Conservation (phyloP, 2,329 filamentous ascomycete species). For the Scortechinia acanthostroma region DNA sequence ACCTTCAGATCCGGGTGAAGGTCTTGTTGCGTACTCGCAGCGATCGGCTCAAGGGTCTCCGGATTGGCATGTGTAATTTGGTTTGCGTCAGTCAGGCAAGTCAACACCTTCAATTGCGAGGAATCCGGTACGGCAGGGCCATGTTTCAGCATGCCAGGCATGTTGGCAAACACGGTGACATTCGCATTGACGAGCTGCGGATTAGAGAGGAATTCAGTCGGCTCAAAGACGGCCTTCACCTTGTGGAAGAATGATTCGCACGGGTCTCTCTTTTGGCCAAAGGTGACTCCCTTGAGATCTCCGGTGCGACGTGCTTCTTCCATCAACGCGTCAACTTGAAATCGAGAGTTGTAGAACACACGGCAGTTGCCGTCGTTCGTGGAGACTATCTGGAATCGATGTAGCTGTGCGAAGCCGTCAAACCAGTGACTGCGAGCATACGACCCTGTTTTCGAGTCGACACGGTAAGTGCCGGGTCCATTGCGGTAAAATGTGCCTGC, state of each 20-base stretch:
- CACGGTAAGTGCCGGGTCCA: constrained; percentile 61
- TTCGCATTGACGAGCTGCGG: too few species aligned
- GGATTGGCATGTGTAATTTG: constrained; percentile 57
- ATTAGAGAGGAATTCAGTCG: too few species aligned
- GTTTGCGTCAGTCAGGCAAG: constrained; percentile 55
- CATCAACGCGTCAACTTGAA: constrained; percentile 57
- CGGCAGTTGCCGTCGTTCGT: too few species aligned
- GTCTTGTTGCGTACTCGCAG: constrained; percentile 34
- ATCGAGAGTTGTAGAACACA: constrained; percentile 67
- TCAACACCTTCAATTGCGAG: too few species aligned
- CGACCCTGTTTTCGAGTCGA: constrained; percentile 44
- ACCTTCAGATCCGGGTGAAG: constrained; percentile 65
- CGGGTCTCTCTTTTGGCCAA: constrained; percentile 67
- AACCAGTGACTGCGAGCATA: constrained; percentile 72
- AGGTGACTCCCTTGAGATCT: constrained; percentile 45
- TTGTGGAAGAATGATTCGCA: constrained; percentile 71
- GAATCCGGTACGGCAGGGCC: too few species aligned
- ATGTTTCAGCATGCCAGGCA: too few species aligned
- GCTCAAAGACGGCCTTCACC: constrained; percentile 53
- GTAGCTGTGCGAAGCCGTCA: constrained; percentile 66
- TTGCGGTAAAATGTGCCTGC: constrained; percentile 70
- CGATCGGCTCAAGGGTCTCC: constrained; percentile 66
- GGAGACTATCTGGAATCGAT: constrained; percentile 68
- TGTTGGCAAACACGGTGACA: too few species aligned
- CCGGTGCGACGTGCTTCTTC: constrained; percentile 54